These are phyloP conservation scores for Aureobasidium namibiae DNA, from an alignment of 2,329 filamentous ascomycete genomes.

Conservation along the genomic window DNA sequence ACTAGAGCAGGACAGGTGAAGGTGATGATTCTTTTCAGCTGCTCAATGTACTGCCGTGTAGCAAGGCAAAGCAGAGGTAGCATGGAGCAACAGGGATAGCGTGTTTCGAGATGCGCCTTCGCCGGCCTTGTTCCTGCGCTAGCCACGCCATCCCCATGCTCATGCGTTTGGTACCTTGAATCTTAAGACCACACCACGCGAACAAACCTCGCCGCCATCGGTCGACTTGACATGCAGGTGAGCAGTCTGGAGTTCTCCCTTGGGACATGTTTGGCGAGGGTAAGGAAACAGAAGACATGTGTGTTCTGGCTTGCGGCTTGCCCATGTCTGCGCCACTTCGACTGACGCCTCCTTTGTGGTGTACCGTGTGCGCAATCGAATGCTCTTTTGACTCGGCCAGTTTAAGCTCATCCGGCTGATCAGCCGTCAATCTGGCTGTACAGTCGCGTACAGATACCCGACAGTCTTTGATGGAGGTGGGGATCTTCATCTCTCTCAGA, in stretches of 20 bases:
- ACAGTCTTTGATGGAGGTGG: background rate
- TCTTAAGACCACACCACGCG: constrained; percentile 7
- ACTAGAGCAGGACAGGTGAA: constrained; percentile 4
- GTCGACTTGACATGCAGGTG: background rate
- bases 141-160: constrained; percentile 8
- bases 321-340: background rate
- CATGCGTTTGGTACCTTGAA: constrained; percentile 10
- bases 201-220: background rate
- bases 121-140: constrained; percentile 5
- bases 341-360: background rate
- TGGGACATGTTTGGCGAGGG: constrained; percentile 1
- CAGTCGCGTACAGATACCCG: background rate
- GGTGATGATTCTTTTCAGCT: constrained; percentile 8
- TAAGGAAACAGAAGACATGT: background rate
- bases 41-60: constrained; percentile 1
- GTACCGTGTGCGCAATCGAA: background rate
- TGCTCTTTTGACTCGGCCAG: background rate
- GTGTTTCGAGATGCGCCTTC: constrained; percentile 12
- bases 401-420: constrained; percentile 8
- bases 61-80: background rate
- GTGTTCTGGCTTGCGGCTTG: background rate
- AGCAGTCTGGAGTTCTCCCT: background rate
- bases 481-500: background rate
- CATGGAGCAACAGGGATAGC: constrained; percentile 5
- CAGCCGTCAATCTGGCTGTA: background rate